Percentiles rank a stretch among this genome's conserved stretches.
Conservation (phyloP, 2,329 filamentous ascomycete genomes). For the Calonectria pauciramosa region DNA sequence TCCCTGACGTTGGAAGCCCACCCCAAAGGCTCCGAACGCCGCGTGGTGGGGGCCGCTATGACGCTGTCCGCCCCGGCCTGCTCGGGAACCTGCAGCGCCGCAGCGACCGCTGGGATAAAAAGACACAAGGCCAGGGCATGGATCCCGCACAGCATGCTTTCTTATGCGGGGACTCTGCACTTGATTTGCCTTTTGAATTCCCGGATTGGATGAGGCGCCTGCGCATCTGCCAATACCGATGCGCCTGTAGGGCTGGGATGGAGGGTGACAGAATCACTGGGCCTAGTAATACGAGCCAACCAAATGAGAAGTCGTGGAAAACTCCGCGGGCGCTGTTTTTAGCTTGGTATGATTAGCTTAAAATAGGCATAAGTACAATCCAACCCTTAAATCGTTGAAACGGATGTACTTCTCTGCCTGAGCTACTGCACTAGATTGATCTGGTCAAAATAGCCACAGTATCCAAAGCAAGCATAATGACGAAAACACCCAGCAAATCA, state of each 20-base stretch:
- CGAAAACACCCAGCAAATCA: no score
- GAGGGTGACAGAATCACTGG: constrained; percentile 4
- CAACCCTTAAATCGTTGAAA: background rate
- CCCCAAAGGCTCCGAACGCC: constrained; percentile 11
- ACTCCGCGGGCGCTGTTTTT: background rate
- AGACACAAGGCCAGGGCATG: background rate
- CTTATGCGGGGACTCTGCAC: constrained; percentile 11
- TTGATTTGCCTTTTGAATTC: background rate
- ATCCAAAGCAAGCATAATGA: no score
- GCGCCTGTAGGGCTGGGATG: constrained; percentile 23
- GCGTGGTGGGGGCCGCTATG: constrained; percentile 24
- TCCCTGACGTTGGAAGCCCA: background rate
- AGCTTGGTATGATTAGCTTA: background rate
- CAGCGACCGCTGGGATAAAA: background rate
- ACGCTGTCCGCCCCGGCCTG: constrained; percentile 7
- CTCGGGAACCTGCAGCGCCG: constrained; percentile 1
- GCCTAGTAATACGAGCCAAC: constrained; percentile 6
- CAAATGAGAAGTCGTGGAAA: background rate
- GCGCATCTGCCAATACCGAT: background rate
- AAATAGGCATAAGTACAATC: background rate
- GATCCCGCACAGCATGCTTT: constrained; percentile 1
- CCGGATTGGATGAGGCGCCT: constrained; percentile 5
- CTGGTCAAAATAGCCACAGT: no score
- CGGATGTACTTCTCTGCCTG: background rate
- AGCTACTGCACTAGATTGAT: background rate